A percentile compares a stretch with the other conserved stretches of the same genome.
These are phyloP conservation scores for Oryza meridionalis DNA, from an alignment of 176 grass and related monocot species.

Conservation along the genomic window DNA sequence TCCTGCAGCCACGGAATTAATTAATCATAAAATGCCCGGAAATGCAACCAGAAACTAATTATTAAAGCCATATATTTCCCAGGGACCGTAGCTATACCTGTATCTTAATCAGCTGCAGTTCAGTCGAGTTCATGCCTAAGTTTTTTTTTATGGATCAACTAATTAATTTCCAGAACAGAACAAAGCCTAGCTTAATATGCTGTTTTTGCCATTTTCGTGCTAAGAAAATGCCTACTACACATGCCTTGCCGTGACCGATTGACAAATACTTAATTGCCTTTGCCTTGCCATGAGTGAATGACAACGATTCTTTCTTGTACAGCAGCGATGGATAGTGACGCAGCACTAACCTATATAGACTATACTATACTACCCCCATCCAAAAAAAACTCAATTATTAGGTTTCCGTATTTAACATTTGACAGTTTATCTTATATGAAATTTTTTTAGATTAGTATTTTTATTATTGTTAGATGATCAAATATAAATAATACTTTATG, in stretches of 20 bases:
- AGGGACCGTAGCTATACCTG: background rate
- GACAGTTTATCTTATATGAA: too few relatives aligned
- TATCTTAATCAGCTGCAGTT: background rate
- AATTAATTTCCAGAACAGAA: background rate
- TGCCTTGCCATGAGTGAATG: background rate
- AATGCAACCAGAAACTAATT: background rate
- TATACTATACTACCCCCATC: background rate
- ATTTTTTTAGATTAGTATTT: too few relatives aligned
- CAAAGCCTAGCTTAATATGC: too few relatives aligned
- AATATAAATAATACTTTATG: too few relatives aligned
- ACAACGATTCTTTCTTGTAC: constrained; percentile 24
- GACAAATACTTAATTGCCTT: background rate
- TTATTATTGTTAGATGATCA: too few relatives aligned
- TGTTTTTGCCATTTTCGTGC: background rate
- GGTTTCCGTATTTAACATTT: too few relatives aligned
- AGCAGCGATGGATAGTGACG: constrained; percentile 37
- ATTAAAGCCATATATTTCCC: background rate
- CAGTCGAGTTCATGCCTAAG: background rate
- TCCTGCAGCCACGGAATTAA: background rate
- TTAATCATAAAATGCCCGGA: background rate
- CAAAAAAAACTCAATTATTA: too few relatives aligned
- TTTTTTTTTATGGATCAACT: background rate
- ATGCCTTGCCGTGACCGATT: background rate
- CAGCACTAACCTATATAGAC: constrained; percentile 22
- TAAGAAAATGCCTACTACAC: background rate